These are phyloP conservation scores for Monosporozyma siamensis DNA, from an alignment of 805 yeast species.

Conservation along the genomic window DNA sequence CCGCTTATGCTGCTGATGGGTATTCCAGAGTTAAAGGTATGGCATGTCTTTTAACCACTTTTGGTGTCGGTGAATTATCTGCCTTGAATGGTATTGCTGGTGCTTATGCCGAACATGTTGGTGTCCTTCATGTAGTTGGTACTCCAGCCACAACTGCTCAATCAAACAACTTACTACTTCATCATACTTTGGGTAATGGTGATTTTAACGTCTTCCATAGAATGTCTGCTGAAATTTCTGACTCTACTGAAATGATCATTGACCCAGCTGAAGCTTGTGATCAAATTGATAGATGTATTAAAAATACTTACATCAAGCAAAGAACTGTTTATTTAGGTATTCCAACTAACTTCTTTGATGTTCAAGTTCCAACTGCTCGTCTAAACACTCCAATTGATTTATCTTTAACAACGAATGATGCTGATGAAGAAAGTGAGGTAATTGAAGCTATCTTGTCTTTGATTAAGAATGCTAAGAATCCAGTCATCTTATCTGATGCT, in stretches of 20 bases:
- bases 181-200: slow-evolving; percentile 5
- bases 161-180: slow-evolving; percentile 1
- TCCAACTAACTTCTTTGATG: slow-evolving; percentile 2
- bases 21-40: slow-evolving; percentile 72
- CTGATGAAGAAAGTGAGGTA: slow-evolving; percentile 2
- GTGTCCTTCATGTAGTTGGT: slow-evolving; percentile 74
- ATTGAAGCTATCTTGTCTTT: background rate
- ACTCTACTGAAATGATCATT: background rate
- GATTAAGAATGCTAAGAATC: slow-evolving; percentile 2
- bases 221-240: slow-evolving; percentile 4
- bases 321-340: slow-evolving; percentile 4
- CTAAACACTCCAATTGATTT: slow-evolving; percentile 1
- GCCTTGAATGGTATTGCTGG: slow-evolving; percentile 83
- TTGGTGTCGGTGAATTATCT: slow-evolving; percentile 81
- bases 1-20: slow-evolving; percentile 77
- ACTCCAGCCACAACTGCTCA: slow-evolving; percentile 50
- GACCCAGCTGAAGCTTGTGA: background rate
- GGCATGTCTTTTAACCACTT: slow-evolving; percentile 66
- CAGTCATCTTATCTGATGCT: slow-evolving; percentile 5
- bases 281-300: slow-evolving; percentile 2
- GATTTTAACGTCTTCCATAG: slow-evolving; percentile 5
- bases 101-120: slow-evolving; percentile 80
- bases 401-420: slow-evolving; percentile 1
- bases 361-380: background rate
- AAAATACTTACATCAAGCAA: slow-evolving; percentile 1